Percentiles rank a stretch among this genome's conserved stretches.
These are phyloP conservation scores for Ophiobolus disseminans DNA, from an alignment of 2,329 filamentous ascomycete species.

Conservation along the genomic window DNA sequence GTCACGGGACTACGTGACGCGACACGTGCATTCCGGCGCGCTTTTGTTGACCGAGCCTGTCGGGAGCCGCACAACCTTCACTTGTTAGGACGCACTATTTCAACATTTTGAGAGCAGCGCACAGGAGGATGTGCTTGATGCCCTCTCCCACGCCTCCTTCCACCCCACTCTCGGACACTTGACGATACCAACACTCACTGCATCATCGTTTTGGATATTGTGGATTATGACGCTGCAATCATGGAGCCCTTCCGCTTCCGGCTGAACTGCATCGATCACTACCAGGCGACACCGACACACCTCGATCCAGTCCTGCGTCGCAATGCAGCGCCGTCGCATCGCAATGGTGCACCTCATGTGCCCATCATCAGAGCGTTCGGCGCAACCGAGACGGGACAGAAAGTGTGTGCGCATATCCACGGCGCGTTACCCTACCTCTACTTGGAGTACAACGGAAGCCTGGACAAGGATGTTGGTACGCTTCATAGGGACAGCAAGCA, in stretches of 20 bases:
- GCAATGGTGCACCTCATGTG: conserved; percentile 72
- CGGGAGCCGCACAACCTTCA: no score
- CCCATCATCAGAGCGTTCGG: conserved; percentile 92
- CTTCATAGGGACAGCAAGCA: background rate
- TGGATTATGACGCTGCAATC: conserved; percentile 27
- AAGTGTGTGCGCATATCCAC: conserved; percentile 94
- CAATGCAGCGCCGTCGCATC: conserved; percentile 62
- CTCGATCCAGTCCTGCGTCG: conserved; percentile 82
- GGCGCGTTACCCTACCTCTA: conserved; percentile 97
- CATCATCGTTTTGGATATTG: conserved; percentile 6
- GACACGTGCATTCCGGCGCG: conserved; percentile 14
- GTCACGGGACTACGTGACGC: conserved; percentile 34
- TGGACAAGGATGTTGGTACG: conserved; percentile 72
- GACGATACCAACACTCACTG: conserved; percentile 2
- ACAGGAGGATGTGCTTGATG: no score
- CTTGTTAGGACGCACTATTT: no score
- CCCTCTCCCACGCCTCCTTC: no score
- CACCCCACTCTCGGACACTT: background rate
- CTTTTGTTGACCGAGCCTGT: conserved; percentile 21
- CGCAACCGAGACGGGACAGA: conserved; percentile 91
- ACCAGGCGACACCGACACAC: conserved; percentile 78
- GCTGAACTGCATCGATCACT: conserved; percentile 95
- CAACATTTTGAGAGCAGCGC: no score
- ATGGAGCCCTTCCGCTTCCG: conserved; percentile 87
- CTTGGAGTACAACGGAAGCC: conserved; percentile 77